Percentiles rank a stretch among this genome's conserved stretches.
phyloP scores from a whole-genome alignment of 306 rosid genomes.

The Castanopsis chinensis region DNA sequence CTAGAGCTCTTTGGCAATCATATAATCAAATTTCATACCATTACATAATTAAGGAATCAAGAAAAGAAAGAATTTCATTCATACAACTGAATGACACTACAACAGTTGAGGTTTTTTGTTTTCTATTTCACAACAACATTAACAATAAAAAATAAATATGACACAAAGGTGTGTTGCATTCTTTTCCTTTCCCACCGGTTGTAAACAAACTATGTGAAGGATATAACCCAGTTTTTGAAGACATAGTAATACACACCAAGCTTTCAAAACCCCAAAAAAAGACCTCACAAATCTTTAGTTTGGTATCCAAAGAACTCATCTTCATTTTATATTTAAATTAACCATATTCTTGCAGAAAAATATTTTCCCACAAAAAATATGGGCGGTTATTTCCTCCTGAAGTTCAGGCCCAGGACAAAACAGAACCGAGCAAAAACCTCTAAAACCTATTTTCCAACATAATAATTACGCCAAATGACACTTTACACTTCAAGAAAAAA shows the following conservation, averaged over 20 bases:
- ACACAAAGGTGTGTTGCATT: neutral
- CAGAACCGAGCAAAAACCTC: neutral
- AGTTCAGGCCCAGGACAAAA: neutral
- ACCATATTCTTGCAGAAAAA: neutral
- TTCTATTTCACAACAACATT: neutral
- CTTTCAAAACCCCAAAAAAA: neutral
- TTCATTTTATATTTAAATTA: neutral
- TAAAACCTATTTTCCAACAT: neutral
- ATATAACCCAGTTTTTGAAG: neutral
- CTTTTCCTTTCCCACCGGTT: neutral
- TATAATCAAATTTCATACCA: neutral
- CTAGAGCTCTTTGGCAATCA: neutral
- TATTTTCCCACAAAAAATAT: neutral
- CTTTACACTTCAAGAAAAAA: neutral
- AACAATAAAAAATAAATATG: neutral
- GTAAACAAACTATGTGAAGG: neutral
- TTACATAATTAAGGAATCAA: neutral
- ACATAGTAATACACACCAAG: neutral
- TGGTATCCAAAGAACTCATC: neutral
- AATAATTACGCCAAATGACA: neutral
- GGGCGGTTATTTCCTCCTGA: neutral
- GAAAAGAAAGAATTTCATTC: neutral
- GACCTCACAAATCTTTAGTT: neutral
- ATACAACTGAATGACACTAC: neutral
- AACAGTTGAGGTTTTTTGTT: neutral